phyloP scores from a whole-genome alignment of 495 filamentous ascomycete species.

The Geoglossum glabrum region DNA sequence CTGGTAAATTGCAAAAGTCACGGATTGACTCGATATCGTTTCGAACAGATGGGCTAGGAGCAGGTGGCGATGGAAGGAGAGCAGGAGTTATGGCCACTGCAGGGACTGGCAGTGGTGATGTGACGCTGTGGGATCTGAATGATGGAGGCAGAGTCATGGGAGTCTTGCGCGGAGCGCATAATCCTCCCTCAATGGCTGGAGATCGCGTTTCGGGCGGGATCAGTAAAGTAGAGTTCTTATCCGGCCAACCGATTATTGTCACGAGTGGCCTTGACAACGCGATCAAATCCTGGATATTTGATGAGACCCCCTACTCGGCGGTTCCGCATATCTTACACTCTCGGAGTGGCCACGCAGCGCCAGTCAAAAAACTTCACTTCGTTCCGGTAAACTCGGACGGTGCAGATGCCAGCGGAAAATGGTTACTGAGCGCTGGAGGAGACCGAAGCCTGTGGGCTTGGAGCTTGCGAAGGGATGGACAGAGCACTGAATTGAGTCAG shows the following conservation, averaged over 20 bases:
- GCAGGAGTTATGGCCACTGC: conserved; percentile 76
- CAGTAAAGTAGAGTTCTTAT: conserved; percentile 70
- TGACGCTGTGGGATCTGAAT: conserved; percentile 92
- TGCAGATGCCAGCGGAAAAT: conserved; percentile 74
- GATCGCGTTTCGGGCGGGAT: conserved; percentile 38
- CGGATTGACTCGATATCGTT: conserved; percentile 69
- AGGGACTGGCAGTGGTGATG: conserved; percentile 49
- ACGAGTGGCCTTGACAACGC: conserved; percentile 86
- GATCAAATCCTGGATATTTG: conserved; percentile 87
- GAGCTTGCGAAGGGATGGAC: conserved; percentile 83
- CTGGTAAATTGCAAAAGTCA: conserved; percentile 28
- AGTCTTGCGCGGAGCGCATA: conserved; percentile 67
- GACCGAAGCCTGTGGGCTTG: conserved; percentile 89
- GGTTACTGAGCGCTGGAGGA: conserved; percentile 73
- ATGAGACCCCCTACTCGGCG: conserved; percentile 66
- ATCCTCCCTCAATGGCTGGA: conserved; percentile 36
- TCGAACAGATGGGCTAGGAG: conserved; percentile 75
- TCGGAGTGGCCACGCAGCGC: conserved; percentile 70
- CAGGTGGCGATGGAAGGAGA: conserved; percentile 63
- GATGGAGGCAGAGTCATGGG: conserved; percentile 64
- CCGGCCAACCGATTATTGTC: conserved; percentile 77
- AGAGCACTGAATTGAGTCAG: conserved; percentile 84
- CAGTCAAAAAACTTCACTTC: conserved; percentile 61
- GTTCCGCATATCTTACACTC: conserved; percentile 67
- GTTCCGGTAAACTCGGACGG: conserved; percentile 72